Evolutionary conservation across 345 rosid species (phyloP), one percentile per base, ranked within the genome.

Genomic region (Angophora floribunda): DNA sequence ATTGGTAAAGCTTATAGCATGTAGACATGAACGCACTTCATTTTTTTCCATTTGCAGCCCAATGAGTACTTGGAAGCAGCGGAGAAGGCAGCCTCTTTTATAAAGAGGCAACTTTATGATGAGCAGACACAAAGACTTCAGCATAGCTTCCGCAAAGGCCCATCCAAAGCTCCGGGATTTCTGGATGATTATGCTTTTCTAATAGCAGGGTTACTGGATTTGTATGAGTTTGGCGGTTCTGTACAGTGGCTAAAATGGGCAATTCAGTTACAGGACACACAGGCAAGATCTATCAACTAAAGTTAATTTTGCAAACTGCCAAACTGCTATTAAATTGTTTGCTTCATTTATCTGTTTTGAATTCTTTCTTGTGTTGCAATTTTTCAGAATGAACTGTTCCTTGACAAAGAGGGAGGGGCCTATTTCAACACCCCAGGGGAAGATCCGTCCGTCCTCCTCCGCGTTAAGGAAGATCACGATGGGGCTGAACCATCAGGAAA

Each of bases 401-500:
- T 97, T 3, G 99, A 97, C 88, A 92, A 91, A 91, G 95, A 93
- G 88, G 99, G 99, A 91, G 99, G 99, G 57, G 99, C 95, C 51
- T 97, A 96, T 91, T 96, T 94, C 84, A 97, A 97, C 86, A 96
- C 99, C 30, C 67, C 95, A 51, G 99, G 99, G 75, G 96, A 95
- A 91, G 99, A 97, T 87, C 95, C 99, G 85, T 96, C 99, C 1
- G 96, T 97, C 91, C 97, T 97, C 59, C 96, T 96, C 70, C 95
- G 99, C 84, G 97, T 97, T 75, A 97, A 97, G 95, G 99, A 97
- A 90, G 99, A 97, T 88, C 97, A 97, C 63, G 99, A 97, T 90
- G 99, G 99, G 26, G 99, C 99, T 55, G 99, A 97, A 90, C 99
- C 99, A 80, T 97, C 99, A 1, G 99, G 99, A 61, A 97, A 97